Conservation (phyloP, 2,329 filamentous ascomycete genomes). For the Microdochium paspali region DNA sequence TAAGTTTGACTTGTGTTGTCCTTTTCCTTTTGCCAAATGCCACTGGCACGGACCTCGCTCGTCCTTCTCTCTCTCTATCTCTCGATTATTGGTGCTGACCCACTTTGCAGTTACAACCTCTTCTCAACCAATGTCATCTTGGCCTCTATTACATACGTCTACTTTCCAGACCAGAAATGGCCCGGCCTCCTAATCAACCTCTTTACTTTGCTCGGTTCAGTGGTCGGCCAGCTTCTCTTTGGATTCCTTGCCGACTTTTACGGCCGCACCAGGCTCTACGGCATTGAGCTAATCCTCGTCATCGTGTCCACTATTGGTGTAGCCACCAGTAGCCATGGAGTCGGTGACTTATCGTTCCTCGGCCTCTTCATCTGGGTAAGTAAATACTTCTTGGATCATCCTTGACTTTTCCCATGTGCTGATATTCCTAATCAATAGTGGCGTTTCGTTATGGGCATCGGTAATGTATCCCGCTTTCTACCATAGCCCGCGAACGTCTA, state of each 20-base stretch:
- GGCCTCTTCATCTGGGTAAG: constrained; percentile 38
- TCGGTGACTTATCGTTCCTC: constrained; percentile 37
- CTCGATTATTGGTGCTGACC: no score
- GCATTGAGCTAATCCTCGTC: constrained; percentile 45
- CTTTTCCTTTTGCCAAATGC: no score
- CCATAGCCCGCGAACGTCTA: not conserved
- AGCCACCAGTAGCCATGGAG: constrained; percentile 40
- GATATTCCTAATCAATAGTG: constrained; percentile 19
- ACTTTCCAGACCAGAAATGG: constrained; percentile 36
- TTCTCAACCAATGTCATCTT: constrained; percentile 46
- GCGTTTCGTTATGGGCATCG: constrained; percentile 45
- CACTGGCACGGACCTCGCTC: no score
- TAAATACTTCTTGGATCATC: not conserved
- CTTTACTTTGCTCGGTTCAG: constrained; percentile 41
- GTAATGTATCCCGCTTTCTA: constrained; percentile 13
- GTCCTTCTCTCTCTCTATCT: no score
- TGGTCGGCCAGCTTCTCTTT: constrained; percentile 41
- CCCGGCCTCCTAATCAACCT: constrained; percentile 34
- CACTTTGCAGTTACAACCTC: constrained; percentile 34
- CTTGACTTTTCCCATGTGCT: not conserved
- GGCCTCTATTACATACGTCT: constrained; percentile 42
- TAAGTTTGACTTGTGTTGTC: constrained; percentile 16
- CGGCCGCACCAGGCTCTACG: constrained; percentile 45
- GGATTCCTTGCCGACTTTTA: constrained; percentile 44
- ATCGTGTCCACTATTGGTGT: constrained; percentile 48